Conservation (phyloP, 2,329 filamentous ascomycete species). For the Coniochaeta ligniaria region DNA sequence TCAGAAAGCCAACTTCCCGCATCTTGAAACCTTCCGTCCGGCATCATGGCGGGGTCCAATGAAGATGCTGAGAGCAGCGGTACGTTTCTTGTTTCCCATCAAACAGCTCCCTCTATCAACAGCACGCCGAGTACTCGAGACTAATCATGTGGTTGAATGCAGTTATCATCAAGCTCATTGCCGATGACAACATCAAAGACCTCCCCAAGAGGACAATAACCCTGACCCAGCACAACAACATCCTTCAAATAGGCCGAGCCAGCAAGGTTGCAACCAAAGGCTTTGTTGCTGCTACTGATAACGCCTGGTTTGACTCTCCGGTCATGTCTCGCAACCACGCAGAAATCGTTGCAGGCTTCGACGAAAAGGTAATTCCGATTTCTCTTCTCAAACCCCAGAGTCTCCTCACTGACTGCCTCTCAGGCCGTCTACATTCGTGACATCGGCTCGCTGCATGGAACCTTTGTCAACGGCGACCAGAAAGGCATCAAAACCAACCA, state of each 20-base stretch:
- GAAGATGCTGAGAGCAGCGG: neutral
- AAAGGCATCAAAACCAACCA: constrained; percentile 13
- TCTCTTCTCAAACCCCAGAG: neutral
- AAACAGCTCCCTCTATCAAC: neutral
- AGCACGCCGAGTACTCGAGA: too few species aligned
- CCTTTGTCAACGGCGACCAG: constrained; percentile 31
- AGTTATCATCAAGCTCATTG: neutral
- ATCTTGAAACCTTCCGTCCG: neutral
- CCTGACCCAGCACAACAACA: constrained; percentile 15
- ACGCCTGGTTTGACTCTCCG: constrained; percentile 63
- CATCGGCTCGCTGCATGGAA: constrained; percentile 44
- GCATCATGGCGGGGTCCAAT: neutral
- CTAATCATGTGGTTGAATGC: neutral
- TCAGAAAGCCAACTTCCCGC: neutral
- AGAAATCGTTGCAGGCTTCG: constrained; percentile 35
- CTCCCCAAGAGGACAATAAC: constrained; percentile 19
- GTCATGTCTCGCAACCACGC: constrained; percentile 68
- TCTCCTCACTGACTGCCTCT: constrained; percentile 16
- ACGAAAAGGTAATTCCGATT: constrained; percentile 30
- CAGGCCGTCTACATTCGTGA: constrained; percentile 40
- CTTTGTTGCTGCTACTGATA: constrained; percentile 30
- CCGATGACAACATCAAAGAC: neutral
- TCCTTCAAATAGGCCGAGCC: constrained; percentile 32
- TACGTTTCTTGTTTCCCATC: neutral
- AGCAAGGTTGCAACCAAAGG: constrained; percentile 38